Base-by-base conservation (phyloP, 2,329 filamentous ascomycete genomes). In the Fragosphaeria purpurea region DNA sequence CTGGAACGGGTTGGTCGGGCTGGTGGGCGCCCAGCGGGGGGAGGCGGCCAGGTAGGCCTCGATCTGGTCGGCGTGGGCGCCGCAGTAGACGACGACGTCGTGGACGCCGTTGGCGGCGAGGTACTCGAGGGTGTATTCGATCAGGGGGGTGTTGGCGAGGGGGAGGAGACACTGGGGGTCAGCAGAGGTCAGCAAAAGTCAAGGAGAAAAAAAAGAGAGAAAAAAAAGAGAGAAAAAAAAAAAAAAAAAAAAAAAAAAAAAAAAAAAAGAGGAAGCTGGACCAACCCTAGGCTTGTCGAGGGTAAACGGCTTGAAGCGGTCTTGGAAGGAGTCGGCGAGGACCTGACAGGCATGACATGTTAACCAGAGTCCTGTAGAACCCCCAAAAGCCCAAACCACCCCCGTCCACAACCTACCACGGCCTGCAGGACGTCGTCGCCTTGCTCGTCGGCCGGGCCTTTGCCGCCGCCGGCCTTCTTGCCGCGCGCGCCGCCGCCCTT, bases 91-190 rank as follows among this genome's bases (percentile, higher is more conserved):
- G 65, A 86, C 95, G 49, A 97, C 86, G 57, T 96, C 88, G 59
- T 93, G 83, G n/a, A 97, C 89, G 52, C 90, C 89, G 52, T 93
- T 89, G 76, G 91, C 91, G 57, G 89, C 89, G 1, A 98, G 82
- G 62, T 95, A 97, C 63, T 97, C 90, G 61, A 97, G 82, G 4
- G 91, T 97, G 66, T 98, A 97, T 67, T 98, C 93, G 69, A 98
- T 95, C 56, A 98, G 75, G 38, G 93, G 91, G 2, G 85, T 90
- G 66, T 97, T 97, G 53, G 88, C 93, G 53, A 98, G 77, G 9
- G 91, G 89, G 6, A 98, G 76, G 35, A 98, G 83, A 72, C 93
- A 97, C 87, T 94, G 61, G 34, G 45, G 13, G 33, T 30, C n/a
- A 41, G 34, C 4, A 37, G 38, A 31, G 13, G 3, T 9, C 12